Evolutionary conservation across 192 early-diverging fungal genomes (phyloP), one percentile per base, ranked within the genome.

Genomic region (Mortierella antarctica): DNA sequence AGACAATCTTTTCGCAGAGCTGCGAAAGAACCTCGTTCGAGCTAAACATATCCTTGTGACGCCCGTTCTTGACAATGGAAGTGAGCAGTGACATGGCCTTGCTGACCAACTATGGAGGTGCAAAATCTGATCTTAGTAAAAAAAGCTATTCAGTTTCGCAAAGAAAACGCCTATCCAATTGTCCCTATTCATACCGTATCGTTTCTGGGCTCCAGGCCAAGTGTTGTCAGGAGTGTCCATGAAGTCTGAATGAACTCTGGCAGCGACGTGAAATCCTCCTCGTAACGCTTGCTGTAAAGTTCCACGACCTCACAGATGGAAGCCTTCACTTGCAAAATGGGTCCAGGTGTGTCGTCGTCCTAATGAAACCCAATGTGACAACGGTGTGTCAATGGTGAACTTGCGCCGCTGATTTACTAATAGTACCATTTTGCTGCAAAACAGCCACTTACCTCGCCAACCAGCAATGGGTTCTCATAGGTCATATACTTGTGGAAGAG

Each of bases 301-400:
- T 93, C 92, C 39, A 96, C 83, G 59, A 96, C 93, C 80, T 98
- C 96, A 83, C 96, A 97, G 65, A 97, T 97, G n/a, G 91, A 89
- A 7, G 96, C 86, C 82, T 98, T 96, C 67, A 97, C 90, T 64
- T 96, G 94, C 74, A 98, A 93, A 63, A 98, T 71, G 9, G 87
- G 83, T 50, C 95, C 94, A 14, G 91, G 88, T 67, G 95, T 92
- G 13, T 95, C 94, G n/a, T 95, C 93, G 80, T 94, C 94, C 86
- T 95, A 68, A 9, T n/a, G 17, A 15, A 18, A 39, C 31, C 31
- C 31, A 31, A 15, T n/a, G 15, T 66, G 64, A 21, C 46, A 17
- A 53, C 48, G 4, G 4, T 46, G 44, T 18, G 50, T 74, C 15
- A 31, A 74, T 11, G 17, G 12, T 41, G 44, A 46, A 20, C 21